Base-by-base conservation (phyloP, 805 yeast species). In the Myxozyma neotropica region DNA sequence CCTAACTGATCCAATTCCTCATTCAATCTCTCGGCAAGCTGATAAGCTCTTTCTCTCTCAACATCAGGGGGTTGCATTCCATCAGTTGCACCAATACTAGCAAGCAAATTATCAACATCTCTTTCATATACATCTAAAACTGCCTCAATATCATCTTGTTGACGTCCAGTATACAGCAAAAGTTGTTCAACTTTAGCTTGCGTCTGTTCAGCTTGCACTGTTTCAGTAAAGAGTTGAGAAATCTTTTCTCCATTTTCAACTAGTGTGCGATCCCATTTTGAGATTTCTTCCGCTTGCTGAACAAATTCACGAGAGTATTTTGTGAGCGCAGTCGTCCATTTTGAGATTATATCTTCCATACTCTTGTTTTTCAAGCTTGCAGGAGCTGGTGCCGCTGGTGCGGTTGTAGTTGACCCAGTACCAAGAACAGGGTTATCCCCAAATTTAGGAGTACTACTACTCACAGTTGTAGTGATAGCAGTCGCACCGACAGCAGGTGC, bases 291-390 rank as follows among this genome's bases (percentile, higher is more conserved):
- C 7, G 96, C 85, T 71, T 89, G 93, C 12, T 79, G 74, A 59
- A 86, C 86, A 74, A 92, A 94, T 38, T 88, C 85, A 26, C 81
- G 79, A 1, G 93, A 82, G 0, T 94, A 84, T 13, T 82, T 80
- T 1, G 93, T 79, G 59, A 94, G 75, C 66, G 94, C 96, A 57
- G 84, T 83, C 0, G 97, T 88, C 99, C 99, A 94, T 73, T 88
- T 91, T 13, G 91, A 83, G 44, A 94, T 88, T 66, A 94, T 80
- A 71, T 94, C 98, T 69, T 94, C 98, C 70, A 94, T 77, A 1
- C 97, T 90, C 72, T 90, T 90, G 74, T 94, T 94, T 68, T 89
- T 91, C 38, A 94, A 80, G 3, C 96, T 73, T 21, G 71, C 70
- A 15, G 76, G 71, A 53, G 48, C 69, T 57, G 68, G 55, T 3